Evolutionary conservation across 1,284 basidiomycete genomes (phyloP).

Genomic region (Boletus holoroseus): DNA sequence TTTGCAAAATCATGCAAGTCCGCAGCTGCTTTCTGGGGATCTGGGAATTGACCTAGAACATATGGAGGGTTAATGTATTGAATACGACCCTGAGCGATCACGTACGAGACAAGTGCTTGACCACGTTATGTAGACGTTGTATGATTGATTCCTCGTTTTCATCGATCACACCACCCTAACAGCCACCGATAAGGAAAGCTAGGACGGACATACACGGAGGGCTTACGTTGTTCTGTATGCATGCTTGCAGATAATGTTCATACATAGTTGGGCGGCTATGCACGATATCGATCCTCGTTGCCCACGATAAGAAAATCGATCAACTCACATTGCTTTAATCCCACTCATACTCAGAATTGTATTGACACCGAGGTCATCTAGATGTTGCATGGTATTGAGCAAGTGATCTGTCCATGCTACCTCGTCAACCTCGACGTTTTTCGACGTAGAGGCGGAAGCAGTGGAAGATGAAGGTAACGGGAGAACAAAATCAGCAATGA

Average conservation of each 20-base stretch:
- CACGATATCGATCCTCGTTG: background rate
- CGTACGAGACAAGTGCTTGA: constrained; percentile 58
- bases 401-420: constrained; percentile 82
- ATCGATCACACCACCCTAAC: constrained; percentile 81
- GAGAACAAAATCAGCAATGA: constrained; percentile 71
- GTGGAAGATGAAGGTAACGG: constrained; percentile 60
- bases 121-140: constrained; percentile 48
- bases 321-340: constrained; percentile 49
- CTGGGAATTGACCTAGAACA: constrained; percentile 52
- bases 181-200: constrained; percentile 12
- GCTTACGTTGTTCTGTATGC: constrained; percentile 76
- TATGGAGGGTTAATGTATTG: constrained; percentile 1
- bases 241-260: constrained; percentile 63
- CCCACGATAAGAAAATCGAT: background rate
- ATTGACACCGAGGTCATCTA: constrained; percentile 61
- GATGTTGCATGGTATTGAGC: constrained; percentile 64
- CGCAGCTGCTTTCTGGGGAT: constrained; percentile 68
- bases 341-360: constrained; percentile 60
- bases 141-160: constrained; percentile 64
- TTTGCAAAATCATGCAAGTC: constrained; percentile 84
- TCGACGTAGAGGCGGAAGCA: constrained; percentile 40
- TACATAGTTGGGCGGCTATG: constrained; percentile 57
- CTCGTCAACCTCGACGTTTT: constrained; percentile 65
- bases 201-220: background rate
- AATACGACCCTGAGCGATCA: constrained; percentile 6